Base-by-base conservation (phyloP, 2,329 filamentous ascomycete species). In the Colletotrichum neosansevieriae region DNA sequence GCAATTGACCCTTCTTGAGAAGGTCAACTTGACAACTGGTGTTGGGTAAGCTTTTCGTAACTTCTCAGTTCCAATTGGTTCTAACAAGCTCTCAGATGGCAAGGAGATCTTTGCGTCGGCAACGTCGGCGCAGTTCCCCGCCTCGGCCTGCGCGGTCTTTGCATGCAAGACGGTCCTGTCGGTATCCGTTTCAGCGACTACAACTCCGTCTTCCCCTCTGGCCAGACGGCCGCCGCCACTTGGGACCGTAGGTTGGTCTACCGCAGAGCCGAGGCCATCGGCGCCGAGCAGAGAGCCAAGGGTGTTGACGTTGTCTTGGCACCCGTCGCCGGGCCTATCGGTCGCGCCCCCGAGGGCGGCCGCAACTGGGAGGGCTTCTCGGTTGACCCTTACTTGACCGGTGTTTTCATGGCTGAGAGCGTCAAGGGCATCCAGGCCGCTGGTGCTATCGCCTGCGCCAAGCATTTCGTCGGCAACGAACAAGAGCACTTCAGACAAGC, bases 11-110 rank as follows among this genome's bases (percentile, higher is more conserved):
- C 84, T 97, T 40, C 76, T 89, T 11, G 94, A 98, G 79, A 98
- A 97, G 82, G 94, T 98, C 79, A 98, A 98, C 79, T 79, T 99
- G 71, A 98, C 95, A 3, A 98, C 94, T 0, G 95, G 95, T 78
- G 88, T 92, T 71, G 94, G 94, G 88, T 95, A 81, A 78, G 89
- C 81, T 19, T 6, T 13, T 5, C 6, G 17, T 60, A 5, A 19
- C 59, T 54, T 62, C 9, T 70, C 72, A 40, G 71, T 54, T 3
- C 2, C 11, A 19, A 32, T 11, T 12, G 24, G 24, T 10, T 1
- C 13, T 0, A 3, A 49, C n/a, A 81, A 77, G 79, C 74, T 76
- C 15, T 1, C 19, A 69, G 89, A 49, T 93, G 91, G 91, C 78
- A 86, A 78, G 82, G 87, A 57, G 92, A 92, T 70, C 84, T 86